Percentiles rank a stretch among this genome's conserved stretches.
Conservation (phyloP, 306 rosid genomes). For the Prunus mume region DNA sequence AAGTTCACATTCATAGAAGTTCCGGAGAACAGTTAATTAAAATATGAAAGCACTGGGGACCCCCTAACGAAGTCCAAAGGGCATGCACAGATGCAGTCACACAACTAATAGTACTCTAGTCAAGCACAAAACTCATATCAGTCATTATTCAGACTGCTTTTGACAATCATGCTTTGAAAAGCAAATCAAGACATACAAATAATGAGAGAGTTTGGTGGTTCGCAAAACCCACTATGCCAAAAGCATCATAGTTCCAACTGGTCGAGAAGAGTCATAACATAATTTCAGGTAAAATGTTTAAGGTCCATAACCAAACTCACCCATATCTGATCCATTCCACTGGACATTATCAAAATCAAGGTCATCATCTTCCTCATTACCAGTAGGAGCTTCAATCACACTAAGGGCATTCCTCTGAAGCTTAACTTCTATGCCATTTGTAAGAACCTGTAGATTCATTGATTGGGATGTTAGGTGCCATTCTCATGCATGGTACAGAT, state of each 20-base stretch:
- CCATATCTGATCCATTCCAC: conserved; percentile 92
- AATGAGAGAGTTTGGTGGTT: background rate
- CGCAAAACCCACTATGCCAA: background rate
- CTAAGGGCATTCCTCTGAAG: conserved; percentile 98
- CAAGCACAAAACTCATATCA: conserved; percentile 24
- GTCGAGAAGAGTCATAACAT: background rate
- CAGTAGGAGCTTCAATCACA: conserved; percentile 95
- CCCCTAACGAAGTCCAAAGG: conserved; percentile 8
- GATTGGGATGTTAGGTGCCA: conserved; percentile 11
- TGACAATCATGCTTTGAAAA: conserved; percentile 11
- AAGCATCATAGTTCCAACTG: background rate
- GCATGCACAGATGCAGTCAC: conserved; percentile 17
- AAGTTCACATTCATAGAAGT: conserved; percentile 41
- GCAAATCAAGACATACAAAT: background rate
- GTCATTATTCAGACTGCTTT: conserved; percentile 21
- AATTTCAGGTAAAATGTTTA: background rate
- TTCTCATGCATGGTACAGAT: background rate
- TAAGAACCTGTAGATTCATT: conserved; percentile 65
- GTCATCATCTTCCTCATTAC: conserved; percentile 93
- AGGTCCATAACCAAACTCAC: conserved; percentile 41
- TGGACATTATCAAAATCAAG: conserved; percentile 75
- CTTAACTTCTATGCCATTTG: conserved; percentile 96
- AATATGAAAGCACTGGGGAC: conserved; percentile 15
- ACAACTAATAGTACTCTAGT: conserved; percentile 12
- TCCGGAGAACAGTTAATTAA: conserved; percentile 29